Conservation (phyloP, 2,329 filamentous ascomycete species). For the Pyrenophora seminiperda region DNA sequence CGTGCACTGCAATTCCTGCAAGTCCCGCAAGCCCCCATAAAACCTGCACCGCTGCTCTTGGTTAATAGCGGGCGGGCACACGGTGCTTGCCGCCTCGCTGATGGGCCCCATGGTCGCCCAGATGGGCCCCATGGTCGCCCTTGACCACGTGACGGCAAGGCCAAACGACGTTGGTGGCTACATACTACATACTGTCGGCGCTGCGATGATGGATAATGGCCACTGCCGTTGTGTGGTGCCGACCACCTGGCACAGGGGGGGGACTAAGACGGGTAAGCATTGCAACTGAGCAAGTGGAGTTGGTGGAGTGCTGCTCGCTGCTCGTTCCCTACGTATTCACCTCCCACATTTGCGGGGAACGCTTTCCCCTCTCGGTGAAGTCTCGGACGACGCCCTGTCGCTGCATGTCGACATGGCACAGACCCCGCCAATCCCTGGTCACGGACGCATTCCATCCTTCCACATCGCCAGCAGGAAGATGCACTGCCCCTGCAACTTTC, state of each 20-base stretch:
- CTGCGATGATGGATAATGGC: slow-evolving; percentile 20
- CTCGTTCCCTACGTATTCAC: not conserved
- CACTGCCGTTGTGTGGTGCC: slow-evolving; percentile 5
- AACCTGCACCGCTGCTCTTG: slow-evolving; percentile 12
- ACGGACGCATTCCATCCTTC: slow-evolving; percentile 14
- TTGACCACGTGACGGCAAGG: slow-evolving; percentile 3
- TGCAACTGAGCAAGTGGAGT: slow-evolving; percentile 13
- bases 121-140: too few relatives aligned
- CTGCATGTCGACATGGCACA: slow-evolving; percentile 4
- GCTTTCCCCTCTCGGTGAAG: slow-evolving; percentile 27
- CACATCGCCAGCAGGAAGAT: slow-evolving; percentile 9
- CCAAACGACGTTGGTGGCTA: not conserved
- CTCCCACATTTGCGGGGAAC: slow-evolving; percentile 18
- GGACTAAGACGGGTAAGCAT: slow-evolving; percentile 6
- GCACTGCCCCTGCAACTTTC: slow-evolving; percentile 11
- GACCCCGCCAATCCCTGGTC: slow-evolving; percentile 4
- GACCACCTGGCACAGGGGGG: not conserved
- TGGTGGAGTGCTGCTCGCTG: slow-evolving; percentile 16
- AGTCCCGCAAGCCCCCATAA: slow-evolving; percentile 17
- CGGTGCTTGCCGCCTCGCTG: slow-evolving; percentile 16
- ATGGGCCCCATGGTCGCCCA: too few relatives aligned
- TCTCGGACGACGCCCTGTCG: slow-evolving; percentile 19
- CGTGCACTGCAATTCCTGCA: too few relatives aligned
- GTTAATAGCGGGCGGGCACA: slow-evolving; percentile 19
- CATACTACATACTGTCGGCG: slow-evolving; percentile 19